Evolutionary conservation across 306 rosid genomes (phyloP), one percentile per base, ranked within the genome.

Genomic region (Vicia faba): DNA sequence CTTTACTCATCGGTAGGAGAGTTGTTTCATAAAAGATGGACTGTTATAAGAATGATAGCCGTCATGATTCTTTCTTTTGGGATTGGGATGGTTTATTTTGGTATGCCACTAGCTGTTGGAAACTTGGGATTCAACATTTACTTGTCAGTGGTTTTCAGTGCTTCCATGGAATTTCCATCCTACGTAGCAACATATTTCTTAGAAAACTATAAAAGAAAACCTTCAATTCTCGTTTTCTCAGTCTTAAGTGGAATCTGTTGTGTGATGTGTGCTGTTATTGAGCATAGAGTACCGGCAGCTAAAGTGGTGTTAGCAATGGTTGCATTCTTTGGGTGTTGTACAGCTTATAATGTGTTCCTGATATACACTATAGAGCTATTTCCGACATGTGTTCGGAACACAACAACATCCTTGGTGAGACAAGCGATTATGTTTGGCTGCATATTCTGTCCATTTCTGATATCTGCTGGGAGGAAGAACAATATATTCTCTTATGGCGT

Each of bases 341-440:
- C 75, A 0, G 72, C 83, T 9, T 70, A 50, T 19, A 61, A 33
- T 7, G 8, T 7, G 9, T 33, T 33, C 5, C 38, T 33, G 38
- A 6, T 33, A 33, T 33, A 33, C 48, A 70, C 51, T 0, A 45
- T 79, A 14, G 86, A 82, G 74, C 1, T 83, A 38, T 82, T 82
- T 40, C 86, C 86, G 0, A 79, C 84, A 3, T 35, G 79, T 54
- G 84, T 82, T 54, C 76, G 84, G 66, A 83, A 76, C 72, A 75
- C 80, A 2, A 56, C 78, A 1, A 69, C 82, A 0, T 55, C 84
- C 0, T 15, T 83, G 50, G 67, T 72, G 48, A 53, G 86, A 46
- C 86, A 79, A 8, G 70, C 73, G 0, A 28, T 63, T 13, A 63
- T 64, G 6, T 61, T 55, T 39, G 79, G 83, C 3, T 64, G 72